These are phyloP conservation scores for Anthracocystis walkeri DNA, from an alignment of 1,284 basidiomycete genomes.

Conservation along the genomic window DNA sequence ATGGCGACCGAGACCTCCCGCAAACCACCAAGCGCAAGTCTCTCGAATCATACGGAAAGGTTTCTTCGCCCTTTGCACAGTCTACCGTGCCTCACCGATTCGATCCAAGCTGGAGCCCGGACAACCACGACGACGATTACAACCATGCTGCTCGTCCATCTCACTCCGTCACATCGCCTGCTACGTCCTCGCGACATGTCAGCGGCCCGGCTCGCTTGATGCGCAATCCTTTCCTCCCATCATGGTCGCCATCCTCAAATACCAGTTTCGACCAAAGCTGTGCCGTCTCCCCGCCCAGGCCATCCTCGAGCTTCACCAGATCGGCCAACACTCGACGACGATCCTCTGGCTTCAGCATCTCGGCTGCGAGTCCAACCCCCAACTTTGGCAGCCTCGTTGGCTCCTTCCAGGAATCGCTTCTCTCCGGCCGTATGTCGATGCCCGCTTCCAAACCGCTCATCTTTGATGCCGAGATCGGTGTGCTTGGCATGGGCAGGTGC, in stretches of 20 bases:
- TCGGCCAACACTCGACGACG: constrained; percentile 37
- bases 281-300: constrained; percentile 26
- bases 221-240: constrained; percentile 20
- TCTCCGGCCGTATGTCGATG: constrained; percentile 69
- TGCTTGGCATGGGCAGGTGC: constrained; percentile 60
- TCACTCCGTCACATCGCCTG: not conserved
- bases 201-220: constrained; percentile 38
- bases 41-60: constrained; percentile 3
- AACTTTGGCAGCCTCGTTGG: constrained; percentile 66
- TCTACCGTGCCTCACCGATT: not conserved
- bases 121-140: not conserved
- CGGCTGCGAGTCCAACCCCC: constrained; percentile 32
- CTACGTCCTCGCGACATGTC: constrained; percentile 26
- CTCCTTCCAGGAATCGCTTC: constrained; percentile 70
- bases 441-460: constrained; percentile 64
- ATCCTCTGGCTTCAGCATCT: constrained; percentile 30
- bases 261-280: constrained; percentile 6
- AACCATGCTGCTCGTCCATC: not conserved
- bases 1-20: not conserved
- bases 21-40: not conserved
- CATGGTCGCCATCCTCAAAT: constrained; percentile 13
- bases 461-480: constrained; percentile 69
- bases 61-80: constrained; percentile 1
- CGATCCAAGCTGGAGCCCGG: not conserved
- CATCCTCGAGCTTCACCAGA: constrained; percentile 27